These are phyloP conservation scores for Penicillium lividum DNA, from an alignment of 495 filamentous ascomycete genomes.

Conservation along the genomic window DNA sequence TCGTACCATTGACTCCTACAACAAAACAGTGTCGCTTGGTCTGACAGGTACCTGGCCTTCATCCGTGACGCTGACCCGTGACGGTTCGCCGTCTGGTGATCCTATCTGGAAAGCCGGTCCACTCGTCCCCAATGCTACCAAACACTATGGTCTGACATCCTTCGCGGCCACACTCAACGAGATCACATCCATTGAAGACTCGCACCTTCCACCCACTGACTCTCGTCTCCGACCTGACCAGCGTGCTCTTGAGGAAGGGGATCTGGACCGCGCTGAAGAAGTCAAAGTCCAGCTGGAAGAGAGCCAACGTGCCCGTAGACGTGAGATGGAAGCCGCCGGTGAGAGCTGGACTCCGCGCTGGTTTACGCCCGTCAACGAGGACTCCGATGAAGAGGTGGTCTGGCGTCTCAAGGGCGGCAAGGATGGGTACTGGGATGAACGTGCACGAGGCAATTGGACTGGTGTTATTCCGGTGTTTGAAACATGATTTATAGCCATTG, in stretches of 20 bases:
- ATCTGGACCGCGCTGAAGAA: constrained; percentile 80
- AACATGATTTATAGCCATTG: background rate
- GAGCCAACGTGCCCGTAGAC: constrained; percentile 72
- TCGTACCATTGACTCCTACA: constrained; percentile 65
- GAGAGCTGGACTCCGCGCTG: constrained; percentile 63
- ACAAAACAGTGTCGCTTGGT: constrained; percentile 58
- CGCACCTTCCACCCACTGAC: constrained; percentile 75
- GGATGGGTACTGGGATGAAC: constrained; percentile 91
- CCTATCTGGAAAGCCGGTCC: constrained; percentile 77
- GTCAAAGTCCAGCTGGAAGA: constrained; percentile 85
- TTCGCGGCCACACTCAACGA: constrained; percentile 91
- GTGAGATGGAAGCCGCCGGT: constrained; percentile 71
- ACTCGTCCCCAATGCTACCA: constrained; percentile 71
- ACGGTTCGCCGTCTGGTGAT: constrained; percentile 52
- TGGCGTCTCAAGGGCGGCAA: constrained; percentile 81
- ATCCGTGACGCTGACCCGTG: constrained; percentile 61
- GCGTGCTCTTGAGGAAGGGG: constrained; percentile 77
- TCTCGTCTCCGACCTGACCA: constrained; percentile 87
- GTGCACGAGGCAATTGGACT: constrained; percentile 66
- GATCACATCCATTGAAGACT: constrained; percentile 75
- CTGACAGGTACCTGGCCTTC: constrained; percentile 84
- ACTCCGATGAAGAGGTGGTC: constrained; percentile 3
- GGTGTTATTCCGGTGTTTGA: constrained; percentile 74
- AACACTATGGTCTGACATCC: constrained; percentile 80
- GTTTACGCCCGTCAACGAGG: constrained; percentile 5